These are phyloP conservation scores for Hirschfeldia incana DNA, from an alignment of 345 rosid genomes.

Conservation along the genomic window DNA sequence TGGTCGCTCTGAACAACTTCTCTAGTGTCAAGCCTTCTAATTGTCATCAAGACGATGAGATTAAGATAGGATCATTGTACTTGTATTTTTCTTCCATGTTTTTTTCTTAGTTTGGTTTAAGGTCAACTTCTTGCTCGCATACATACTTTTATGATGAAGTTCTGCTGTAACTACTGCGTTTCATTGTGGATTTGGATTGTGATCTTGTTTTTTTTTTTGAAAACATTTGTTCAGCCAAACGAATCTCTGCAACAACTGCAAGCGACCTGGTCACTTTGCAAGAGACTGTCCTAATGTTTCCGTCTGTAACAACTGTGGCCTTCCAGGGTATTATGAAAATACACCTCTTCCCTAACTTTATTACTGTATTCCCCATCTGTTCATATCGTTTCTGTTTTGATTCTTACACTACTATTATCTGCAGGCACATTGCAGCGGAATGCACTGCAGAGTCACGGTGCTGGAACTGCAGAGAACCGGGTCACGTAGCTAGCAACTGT, in stretches of 20 bases:
- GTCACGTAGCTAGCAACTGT: constrained; percentile 82
- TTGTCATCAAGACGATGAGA: background rate
- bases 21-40: constrained; percentile 1
- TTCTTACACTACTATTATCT: background rate
- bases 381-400: background rate
- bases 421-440: constrained; percentile 91
- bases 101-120: too few species aligned
- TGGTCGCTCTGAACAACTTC: background rate
- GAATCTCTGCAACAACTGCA: constrained; percentile 97
- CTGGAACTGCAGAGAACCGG: constrained; percentile 96
- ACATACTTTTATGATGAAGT: too few species aligned
- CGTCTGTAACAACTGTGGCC: constrained; percentile 95
- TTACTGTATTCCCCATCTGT: background rate
- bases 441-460: constrained; percentile 89
- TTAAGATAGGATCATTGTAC: background rate
- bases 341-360: background rate
- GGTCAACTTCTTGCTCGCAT: too few species aligned
- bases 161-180: background rate
- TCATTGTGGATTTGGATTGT: constrained; percentile 1
- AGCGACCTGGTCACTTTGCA: constrained; percentile 94
- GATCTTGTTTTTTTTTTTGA: background rate
- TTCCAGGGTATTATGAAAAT: constrained; percentile 68
- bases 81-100: background rate
- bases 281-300: constrained; percentile 97
- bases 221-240: constrained; percentile 61